Base-by-base conservation (phyloP, 2,329 filamentous ascomycete species). In the Cladosporium sp. region DNA sequence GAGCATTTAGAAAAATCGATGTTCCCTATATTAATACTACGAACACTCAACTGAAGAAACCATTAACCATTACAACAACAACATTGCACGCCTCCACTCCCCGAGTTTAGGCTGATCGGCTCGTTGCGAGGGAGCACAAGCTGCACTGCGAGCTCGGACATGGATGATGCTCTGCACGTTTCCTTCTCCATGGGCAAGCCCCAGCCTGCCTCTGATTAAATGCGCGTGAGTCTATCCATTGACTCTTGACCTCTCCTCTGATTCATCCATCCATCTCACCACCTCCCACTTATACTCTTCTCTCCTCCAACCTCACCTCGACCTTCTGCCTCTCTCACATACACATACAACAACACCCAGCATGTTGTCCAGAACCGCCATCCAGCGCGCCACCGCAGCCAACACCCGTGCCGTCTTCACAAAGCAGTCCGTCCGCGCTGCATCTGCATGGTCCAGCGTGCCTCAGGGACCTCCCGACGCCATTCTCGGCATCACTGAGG, bases 381-480 rank as follows among this genome's bases (percentile, higher is more conserved):
- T 75, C 53, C 73, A 74, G 66, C 71, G 74, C 58, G 73, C 73
- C 39, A 68, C 68, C 16, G 70, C 70, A 26, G 70, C 71, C 58
- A 69, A 72, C 48, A 51, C 69, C 26, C 71, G 72, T 66, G 60
- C 57, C 64, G 48, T 66, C 66, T 39, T 71, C 69, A 58, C 68
- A 58, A 68, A 72, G 65, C 74, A 75, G 60, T 81, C 81, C 71
- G 78, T 82, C 70, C 83, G 86, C 76, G 86, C 89, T 74, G 89
- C 87, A 72, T 97, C 93, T 67, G 91, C 91, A 72, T 98, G 94
- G 93, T 88, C 91, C 76, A 90, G 91, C 76, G 92, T 98, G 64
- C 90, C 92, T 72, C 92, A 97, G 82, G 94, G 94, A 70, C 94
- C 94, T 86, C 93, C 94, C 77, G 93, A 88, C 67, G 91, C 91